Evolutionary conservation across 768 basidiomycete species (phyloP).

Genomic region (Collybia nuda): DNA sequence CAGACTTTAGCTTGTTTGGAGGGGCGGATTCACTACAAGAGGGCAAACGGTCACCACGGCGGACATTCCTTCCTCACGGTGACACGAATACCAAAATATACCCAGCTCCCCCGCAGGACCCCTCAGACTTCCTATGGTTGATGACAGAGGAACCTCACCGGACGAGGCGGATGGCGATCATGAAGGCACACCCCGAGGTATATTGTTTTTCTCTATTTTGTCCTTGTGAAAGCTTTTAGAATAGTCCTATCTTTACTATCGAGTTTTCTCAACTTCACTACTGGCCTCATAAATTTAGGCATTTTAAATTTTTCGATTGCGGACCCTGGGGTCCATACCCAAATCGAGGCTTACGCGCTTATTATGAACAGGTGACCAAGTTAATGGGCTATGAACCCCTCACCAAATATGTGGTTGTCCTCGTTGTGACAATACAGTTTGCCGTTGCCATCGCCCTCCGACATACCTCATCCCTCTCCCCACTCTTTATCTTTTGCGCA

Average conservation of each 20-base stretch:
- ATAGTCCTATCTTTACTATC: background rate
- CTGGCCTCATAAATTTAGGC: background rate
- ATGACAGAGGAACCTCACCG: slow-evolving; percentile 99
- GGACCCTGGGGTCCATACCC: too few species aligned
- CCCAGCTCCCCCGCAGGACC: slow-evolving; percentile 65
- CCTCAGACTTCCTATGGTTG: slow-evolving; percentile 90
- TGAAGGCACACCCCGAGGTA: slow-evolving; percentile 94
- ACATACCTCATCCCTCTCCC: slow-evolving; percentile 66
- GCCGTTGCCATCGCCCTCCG: slow-evolving; percentile 62
- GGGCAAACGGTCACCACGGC: slow-evolving; percentile 50
- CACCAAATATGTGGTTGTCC: slow-evolving; percentile 87
- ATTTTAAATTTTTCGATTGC: background rate
- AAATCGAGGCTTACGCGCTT: too few species aligned
- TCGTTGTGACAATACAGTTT: slow-evolving; percentile 81
- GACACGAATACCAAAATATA: slow-evolving; percentile 41
- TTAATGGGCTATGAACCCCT: slow-evolving; percentile 95
- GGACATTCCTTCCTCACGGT: slow-evolving; percentile 45
- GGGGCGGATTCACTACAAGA: slow-evolving; percentile 78
- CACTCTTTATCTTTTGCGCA: slow-evolving; percentile 70
- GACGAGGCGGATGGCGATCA: slow-evolving; percentile 79
- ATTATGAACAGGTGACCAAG: slow-evolving; percentile 70
- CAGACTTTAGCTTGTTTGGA: slow-evolving; percentile 80
- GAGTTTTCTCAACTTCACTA: background rate
- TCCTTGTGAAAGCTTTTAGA: background rate
- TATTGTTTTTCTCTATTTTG: background rate